Conservation (phyloP, 345 rosid species). For the Eucalyptus guilfoylei region DNA sequence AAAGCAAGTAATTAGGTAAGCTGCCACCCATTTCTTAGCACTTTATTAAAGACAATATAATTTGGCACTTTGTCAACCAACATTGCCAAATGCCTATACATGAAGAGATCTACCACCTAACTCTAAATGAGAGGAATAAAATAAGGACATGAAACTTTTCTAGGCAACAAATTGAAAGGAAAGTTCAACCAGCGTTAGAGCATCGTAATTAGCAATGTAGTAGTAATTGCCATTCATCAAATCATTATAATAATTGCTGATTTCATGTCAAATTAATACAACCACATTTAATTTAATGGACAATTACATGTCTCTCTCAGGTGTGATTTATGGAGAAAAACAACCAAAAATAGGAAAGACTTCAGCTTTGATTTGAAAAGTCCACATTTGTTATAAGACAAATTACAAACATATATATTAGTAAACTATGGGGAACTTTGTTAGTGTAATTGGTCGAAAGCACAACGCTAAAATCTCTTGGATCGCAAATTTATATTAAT, state of each 20-base stretch:
- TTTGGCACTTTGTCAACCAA: background rate
- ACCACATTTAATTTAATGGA: background rate
- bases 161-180: background rate
- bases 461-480: background rate
- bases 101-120: background rate
- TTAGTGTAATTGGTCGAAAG: background rate
- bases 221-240: background rate
- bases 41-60: background rate
- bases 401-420: background rate
- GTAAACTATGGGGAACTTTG: background rate
- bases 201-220: background rate
- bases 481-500: background rate
- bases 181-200: background rate
- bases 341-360: background rate
- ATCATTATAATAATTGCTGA: background rate
- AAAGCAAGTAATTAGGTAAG: background rate
- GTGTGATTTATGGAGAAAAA: background rate
- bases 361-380: background rate
- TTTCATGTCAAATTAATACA: background rate
- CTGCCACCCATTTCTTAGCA: background rate
- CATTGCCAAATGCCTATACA: background rate
- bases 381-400: background rate
- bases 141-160: background rate
- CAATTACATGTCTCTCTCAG: background rate
- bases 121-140: background rate